Evolutionary conservation across 2,329 filamentous ascomycete species (phyloP), one percentile per base, ranked within the genome.

Genomic region (Exophiala dermatitidis): DNA sequence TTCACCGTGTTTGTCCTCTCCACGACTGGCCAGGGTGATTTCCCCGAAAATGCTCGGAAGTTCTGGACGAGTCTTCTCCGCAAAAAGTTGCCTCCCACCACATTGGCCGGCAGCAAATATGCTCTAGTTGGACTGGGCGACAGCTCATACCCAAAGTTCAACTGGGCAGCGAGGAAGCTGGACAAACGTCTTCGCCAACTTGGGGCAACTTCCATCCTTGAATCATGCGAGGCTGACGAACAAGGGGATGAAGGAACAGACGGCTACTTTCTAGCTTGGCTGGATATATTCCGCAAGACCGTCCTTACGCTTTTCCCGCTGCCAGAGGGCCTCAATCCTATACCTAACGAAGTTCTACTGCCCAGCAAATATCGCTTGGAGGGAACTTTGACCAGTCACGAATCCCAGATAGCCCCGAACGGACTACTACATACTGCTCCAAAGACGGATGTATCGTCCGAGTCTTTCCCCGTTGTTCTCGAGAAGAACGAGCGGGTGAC

Each of bases 141-240:
- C 69, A 95, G 87, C 65, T 95, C 90, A 1, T 98, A 98, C 75
- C 79, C 86, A 52, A 91, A 94, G 84, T 95, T 89, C 71, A 98
- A 98, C 72, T 95, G 88, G 82, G 90, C 91, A 12, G 86, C 87
- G 43, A 81, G 90, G 46, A 95, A 96, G 70, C 76, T 98, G 43
- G 83, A 90, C 64, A 91, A 90, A 63, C 82, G 93, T 10, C 74
- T 98, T 33, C 69, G 84, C 36, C 90, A 95, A 67, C 79, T 98
- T 0, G 91, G 91, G 1, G 93, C 88, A 2, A 77, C 77, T 40
- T 80, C 88, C 45, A 81, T 93, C 58, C 86, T 86, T 63, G 81
- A 85, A 38, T 77, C 84, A 36, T 93, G 88, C 8, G 93, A 98
- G 70, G 90, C 85, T 26, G 93, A 98, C 66, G 90, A 96, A 63